Conservation (phyloP, 345 rosid species). For the Toxicodendron radicans region DNA sequence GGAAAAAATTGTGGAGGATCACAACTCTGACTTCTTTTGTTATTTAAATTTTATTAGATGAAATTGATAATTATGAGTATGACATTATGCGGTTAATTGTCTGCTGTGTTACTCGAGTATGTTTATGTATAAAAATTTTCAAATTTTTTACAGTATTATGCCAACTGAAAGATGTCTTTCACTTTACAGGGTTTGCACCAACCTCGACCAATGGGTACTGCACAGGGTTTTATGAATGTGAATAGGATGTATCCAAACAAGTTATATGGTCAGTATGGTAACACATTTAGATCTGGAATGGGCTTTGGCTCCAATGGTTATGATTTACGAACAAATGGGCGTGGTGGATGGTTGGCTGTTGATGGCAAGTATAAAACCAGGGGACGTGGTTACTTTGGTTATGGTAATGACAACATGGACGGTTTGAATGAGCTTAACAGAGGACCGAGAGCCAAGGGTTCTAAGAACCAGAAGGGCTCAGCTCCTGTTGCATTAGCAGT, state of each 20-base stretch:
- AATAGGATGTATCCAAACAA: conserved; percentile 74
- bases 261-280: conserved; percentile 65
- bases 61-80: not conserved
- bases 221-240: conserved; percentile 54
- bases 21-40: not conserved
- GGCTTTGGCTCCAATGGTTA: conserved; percentile 69
- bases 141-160: not conserved
- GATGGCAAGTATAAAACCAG: conserved; percentile 66
- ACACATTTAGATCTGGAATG: conserved; percentile 58
- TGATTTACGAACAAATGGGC: conserved; percentile 60
- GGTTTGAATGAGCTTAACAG: conserved; percentile 86
- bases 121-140: not conserved
- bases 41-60: not conserved
- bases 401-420: conserved; percentile 59
- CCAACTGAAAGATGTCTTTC: not conserved
- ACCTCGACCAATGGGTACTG: conserved; percentile 50
- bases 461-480: conserved; percentile 58
- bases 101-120: not conserved
- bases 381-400: conserved; percentile 66
- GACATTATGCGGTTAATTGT: too few species aligned
- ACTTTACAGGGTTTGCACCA: conserved; percentile 58
- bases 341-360: conserved; percentile 63
- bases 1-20: not conserved
- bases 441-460: conserved; percentile 84
- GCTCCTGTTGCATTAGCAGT: conserved; percentile 39